Conservation (phyloP, 2,329 filamentous ascomycete species). For the Phoma sp. region DNA sequence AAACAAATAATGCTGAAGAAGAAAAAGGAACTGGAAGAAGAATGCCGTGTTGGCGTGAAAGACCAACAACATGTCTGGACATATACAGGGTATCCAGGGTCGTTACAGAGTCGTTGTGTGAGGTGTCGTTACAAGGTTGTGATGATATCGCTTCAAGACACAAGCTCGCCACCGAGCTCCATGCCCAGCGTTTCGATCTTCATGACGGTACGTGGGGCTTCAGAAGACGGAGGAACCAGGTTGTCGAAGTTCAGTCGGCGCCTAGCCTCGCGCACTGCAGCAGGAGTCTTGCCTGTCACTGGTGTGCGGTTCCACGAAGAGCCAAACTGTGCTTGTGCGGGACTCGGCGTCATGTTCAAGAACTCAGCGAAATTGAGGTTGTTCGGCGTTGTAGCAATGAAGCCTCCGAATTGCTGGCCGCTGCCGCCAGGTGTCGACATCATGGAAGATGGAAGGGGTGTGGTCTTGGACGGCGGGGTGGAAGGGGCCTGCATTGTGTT, state of each 20-base stretch:
- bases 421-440: slow-evolving; percentile 83
- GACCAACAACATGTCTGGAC: slow-evolving; percentile 9
- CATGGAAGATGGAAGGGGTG: slow-evolving; percentile 78
- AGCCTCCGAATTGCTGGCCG: slow-evolving; percentile 60
- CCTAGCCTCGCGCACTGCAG: slow-evolving; percentile 70
- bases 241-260: slow-evolving; percentile 83
- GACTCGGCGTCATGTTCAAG: slow-evolving; percentile 95
- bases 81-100: slow-evolving; percentile 6
- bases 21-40: not conserved
- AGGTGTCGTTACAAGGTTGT: slow-evolving; percentile 7
- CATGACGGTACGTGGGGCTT: slow-evolving; percentile 51
- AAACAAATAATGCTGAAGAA: slow-evolving; percentile 6
- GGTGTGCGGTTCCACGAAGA: slow-evolving; percentile 70
- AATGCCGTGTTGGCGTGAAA: slow-evolving; percentile 1
- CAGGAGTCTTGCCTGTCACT: slow-evolving; percentile 69
- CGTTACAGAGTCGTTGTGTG: slow-evolving; percentile 9
- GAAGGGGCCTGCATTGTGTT: slow-evolving; percentile 59
- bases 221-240: slow-evolving; percentile 62
- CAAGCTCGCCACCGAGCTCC: slow-evolving; percentile 69
- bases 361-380: slow-evolving; percentile 95
- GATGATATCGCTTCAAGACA: slow-evolving; percentile 48
- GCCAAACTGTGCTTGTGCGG: slow-evolving; percentile 70
- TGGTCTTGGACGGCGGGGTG: slow-evolving; percentile 60
- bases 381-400: slow-evolving; percentile 80
- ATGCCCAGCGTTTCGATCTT: slow-evolving; percentile 64